Conservation (phyloP, 2,329 filamentous ascomycete species). For the Botrytis byssoidea region DNA sequence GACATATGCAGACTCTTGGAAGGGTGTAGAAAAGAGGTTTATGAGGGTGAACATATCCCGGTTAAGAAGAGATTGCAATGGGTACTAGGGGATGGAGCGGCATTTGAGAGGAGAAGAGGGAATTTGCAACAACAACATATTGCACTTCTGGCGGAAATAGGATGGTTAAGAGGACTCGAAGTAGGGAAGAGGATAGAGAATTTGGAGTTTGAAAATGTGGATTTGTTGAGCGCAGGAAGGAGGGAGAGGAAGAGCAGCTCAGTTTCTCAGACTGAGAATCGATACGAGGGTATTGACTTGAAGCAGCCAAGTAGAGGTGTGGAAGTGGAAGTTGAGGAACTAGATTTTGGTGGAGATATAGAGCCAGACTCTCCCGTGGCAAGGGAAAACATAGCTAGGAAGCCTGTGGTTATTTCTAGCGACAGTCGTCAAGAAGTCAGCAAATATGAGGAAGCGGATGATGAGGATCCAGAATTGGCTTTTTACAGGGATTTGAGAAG, state of each 20-base stretch:
- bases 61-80: slow-evolving; percentile 4
- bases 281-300: background rate
- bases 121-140: slow-evolving; percentile 22
- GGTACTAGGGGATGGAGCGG: slow-evolving; percentile 14
- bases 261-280: too few relatives aligned
- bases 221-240: background rate
- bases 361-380: background rate
- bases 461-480: slow-evolving; percentile 12
- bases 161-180: slow-evolving; percentile 7
- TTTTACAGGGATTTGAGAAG: slow-evolving; percentile 15
- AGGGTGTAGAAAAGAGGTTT: slow-evolving; percentile 3
- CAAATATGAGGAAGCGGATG: background rate
- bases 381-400: background rate
- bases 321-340: background rate
- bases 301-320: background rate
- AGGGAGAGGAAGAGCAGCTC: background rate
- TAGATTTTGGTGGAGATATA: background rate
- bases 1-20: background rate
- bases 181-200: background rate
- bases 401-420: background rate
- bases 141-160: slow-evolving; percentile 15
- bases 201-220: slow-evolving; percentile 7
- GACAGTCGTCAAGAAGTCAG: background rate
- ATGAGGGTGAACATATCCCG: background rate
- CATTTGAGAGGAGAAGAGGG: slow-evolving; percentile 2